Evolutionary conservation across 2,329 filamentous ascomycete species (phyloP).

Genomic region (Chrysoporthe austroafricana): DNA sequence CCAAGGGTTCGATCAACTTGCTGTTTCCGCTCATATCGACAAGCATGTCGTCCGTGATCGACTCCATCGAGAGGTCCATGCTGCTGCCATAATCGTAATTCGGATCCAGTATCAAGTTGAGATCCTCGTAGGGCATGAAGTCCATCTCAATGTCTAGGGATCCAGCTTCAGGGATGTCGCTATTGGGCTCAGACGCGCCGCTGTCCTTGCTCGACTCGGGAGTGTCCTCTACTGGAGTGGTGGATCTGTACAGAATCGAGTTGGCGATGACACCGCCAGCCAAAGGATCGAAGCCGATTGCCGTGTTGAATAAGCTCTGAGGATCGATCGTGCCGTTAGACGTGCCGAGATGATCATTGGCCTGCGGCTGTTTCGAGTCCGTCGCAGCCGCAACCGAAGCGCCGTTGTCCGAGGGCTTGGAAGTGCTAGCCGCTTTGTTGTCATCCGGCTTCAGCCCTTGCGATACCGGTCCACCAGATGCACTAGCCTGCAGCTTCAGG

Average conservation of each 20-base stretch:
- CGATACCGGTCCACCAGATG: constrained; percentile 45
- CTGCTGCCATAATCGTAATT: constrained; percentile 15
- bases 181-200: constrained; percentile 62
- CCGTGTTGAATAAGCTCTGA: constrained; percentile 49
- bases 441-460: constrained; percentile 34
- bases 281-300: constrained; percentile 47
- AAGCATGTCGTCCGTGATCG: constrained; percentile 25
- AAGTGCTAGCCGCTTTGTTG: constrained; percentile 36
- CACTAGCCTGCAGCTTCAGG: constrained; percentile 56
- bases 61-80: constrained; percentile 14
- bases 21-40: constrained; percentile 48
- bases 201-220: constrained; percentile 67
- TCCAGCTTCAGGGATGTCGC: constrained; percentile 62
- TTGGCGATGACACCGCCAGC: constrained; percentile 56
- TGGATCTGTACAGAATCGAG: constrained; percentile 55
- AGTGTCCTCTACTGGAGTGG: constrained; percentile 63
- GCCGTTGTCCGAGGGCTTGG: constrained; percentile 34
- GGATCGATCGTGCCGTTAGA: constrained; percentile 57
- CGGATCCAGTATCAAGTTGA: constrained; percentile 44
- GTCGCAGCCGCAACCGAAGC: constrained; percentile 35
- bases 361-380: constrained; percentile 25
- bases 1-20: constrained; percentile 55
- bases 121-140: constrained; percentile 43
- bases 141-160: constrained; percentile 56
- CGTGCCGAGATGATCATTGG: constrained; percentile 38